These are phyloP conservation scores for Suillus americanus DNA, from an alignment of 768 basidiomycete genomes.

Conservation along the genomic window DNA sequence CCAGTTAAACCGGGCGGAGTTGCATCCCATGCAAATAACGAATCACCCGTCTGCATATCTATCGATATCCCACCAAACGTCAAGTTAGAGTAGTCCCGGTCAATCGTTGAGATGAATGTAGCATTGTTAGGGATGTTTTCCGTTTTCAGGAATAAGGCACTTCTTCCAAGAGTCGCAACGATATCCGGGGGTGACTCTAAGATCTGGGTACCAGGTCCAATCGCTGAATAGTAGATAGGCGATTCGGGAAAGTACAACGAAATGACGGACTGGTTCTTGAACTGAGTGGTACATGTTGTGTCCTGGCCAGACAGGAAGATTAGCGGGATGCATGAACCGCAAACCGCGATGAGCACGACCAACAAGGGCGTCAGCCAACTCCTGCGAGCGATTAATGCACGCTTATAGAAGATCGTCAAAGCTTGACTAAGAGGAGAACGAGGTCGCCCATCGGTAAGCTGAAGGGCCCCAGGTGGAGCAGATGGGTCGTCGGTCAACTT, in stretches of 20 bases:
- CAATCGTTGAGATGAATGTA: conserved; percentile 56
- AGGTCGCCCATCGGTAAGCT: conserved; percentile 50
- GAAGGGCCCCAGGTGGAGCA: conserved; percentile 24
- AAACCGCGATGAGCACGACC: conserved; percentile 51
- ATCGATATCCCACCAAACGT: conserved; percentile 69
- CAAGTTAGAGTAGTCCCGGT: conserved; percentile 52
- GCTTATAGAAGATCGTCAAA: conserved; percentile 72
- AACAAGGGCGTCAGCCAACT: conserved; percentile 70
- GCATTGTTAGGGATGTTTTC: conserved; percentile 52
- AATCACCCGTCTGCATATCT: conserved; percentile 44
- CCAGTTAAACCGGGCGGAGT: conserved; percentile 58
- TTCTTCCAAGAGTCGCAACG: conserved; percentile 44
- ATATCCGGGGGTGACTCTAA: conserved; percentile 58
- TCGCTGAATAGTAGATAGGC: conserved; percentile 34
- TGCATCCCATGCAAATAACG: conserved; percentile 74
- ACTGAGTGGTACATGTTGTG: conserved; percentile 49
- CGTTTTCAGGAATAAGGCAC: conserved; percentile 34
- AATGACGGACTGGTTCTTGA: conserved; percentile 35
- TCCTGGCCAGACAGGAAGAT: conserved; percentile 55
- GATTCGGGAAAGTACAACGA: conserved; percentile 59
- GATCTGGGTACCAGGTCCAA: conserved; percentile 35
- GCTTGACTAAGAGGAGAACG: conserved; percentile 64
- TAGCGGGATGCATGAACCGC: conserved; percentile 66
- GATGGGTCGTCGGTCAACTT: conserved; percentile 6
- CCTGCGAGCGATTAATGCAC: conserved; percentile 57